phyloP scores from a whole-genome alignment of 345 rosid genomes.

The Balakata baccata region DNA sequence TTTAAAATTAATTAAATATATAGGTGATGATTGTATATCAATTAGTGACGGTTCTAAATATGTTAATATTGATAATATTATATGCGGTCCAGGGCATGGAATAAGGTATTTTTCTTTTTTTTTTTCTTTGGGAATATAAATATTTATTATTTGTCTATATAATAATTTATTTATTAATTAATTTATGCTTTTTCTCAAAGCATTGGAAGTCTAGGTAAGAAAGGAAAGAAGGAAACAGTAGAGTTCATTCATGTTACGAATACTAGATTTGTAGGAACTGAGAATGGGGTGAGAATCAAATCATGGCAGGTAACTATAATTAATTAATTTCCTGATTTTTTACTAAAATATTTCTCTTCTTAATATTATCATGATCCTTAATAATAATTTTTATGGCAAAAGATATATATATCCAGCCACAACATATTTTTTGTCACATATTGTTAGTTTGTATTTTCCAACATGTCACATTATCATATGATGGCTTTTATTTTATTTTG shows the following conservation, averaged over 20 bases:
- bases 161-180: no score
- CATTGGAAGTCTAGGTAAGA: conserved; percentile 47
- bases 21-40: conserved; percentile 57
- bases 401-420: no score
- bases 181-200: conserved; percentile 1
- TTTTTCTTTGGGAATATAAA: not conserved
- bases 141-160: no score
- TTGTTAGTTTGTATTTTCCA: no score
- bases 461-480: no score
- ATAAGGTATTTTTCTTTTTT: conserved; percentile 34
- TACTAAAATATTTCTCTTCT: not conserved
- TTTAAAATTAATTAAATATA: not conserved
- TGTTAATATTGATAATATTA: conserved; percentile 26
- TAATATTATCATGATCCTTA: not conserved
- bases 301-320: conserved; percentile 43
- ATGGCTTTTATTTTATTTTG: no score
- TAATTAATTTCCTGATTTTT: not conserved
- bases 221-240: conserved; percentile 29
- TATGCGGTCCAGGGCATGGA: conserved; percentile 62
- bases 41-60: conserved; percentile 42
- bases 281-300: conserved; percentile 52
- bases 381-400: no score
- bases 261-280: conserved; percentile 29
- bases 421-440: no score
- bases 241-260: conserved; percentile 34